Base-by-base conservation (phyloP, 495 filamentous ascomycete genomes). In the Penicillium longicatenatum region DNA sequence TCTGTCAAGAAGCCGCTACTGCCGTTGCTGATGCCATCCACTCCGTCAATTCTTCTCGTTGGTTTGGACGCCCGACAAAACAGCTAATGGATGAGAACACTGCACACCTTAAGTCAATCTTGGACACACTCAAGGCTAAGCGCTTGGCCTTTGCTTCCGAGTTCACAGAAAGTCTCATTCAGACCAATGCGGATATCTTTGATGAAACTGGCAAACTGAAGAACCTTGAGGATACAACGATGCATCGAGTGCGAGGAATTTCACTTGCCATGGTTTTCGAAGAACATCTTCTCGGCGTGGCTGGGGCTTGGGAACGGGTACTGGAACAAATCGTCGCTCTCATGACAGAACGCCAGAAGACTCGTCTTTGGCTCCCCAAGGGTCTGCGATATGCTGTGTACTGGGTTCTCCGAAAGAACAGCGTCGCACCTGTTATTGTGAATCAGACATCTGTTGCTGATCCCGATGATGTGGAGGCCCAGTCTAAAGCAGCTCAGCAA, bases 181-280 rank as follows among this genome's bases (percentile, higher is more conserved):
- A 67, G 19, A 62, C 51, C 3, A 61, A 70, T 43, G 57, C 55
- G 4, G 59, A 65, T 14, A 61, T 72, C 1, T 72, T 72, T 26
- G 68, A 69, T 29, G 65, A 65, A 7, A 47, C 52, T 20, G 68
- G 68, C 12, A 55, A 50, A 11, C 24, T 69, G 42, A 67, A 61
- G 37, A 16, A 29, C 11, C 37, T 58, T 14, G 66, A 60, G 4
- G 55, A 62, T n/a, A 10, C 29, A 16, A 49, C 59, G 0, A 49
- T 65, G 43, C 52, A 46, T n/a, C 64, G 53, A 51, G 26, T 65
- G 16, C 41, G 56, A 11, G 66, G 53, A 2, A 65, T 73, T 5
- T 50, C 60, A 0, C 17, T 68, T 3, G 63, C 61, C 8, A 73
- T 73, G 70, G 50, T 71, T 9, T 71, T 66, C 48, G 68, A 73